phyloP scores from a whole-genome alignment of 164 flowering plant species.

The Akebia trifoliata region DNA sequence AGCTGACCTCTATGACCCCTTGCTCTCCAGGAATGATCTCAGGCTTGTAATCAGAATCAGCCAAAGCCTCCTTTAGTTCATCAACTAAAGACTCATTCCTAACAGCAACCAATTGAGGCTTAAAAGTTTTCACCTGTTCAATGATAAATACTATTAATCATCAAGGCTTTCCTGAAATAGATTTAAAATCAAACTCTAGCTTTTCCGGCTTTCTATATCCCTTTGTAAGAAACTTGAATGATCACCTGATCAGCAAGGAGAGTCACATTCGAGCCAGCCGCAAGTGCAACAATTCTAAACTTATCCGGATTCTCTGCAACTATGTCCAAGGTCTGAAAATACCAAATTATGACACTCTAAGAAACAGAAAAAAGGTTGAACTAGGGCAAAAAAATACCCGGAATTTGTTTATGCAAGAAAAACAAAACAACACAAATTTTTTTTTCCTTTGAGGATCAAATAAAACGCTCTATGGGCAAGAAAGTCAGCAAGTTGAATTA shows the following conservation, averaged over 20 bases:
- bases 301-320: conserved; percentile 96
- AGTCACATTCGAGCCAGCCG: conserved; percentile 97
- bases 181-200: background rate
- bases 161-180: background rate
- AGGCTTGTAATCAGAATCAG: conserved; percentile 72
- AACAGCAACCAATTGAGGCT: conserved; percentile 78
- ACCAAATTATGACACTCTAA: conserved; percentile 10
- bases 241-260: conserved; percentile 97
- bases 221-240: background rate
- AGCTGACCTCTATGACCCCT: conserved; percentile 75
- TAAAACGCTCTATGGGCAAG: background rate
- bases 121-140: conserved; percentile 71
- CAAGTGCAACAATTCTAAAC: conserved; percentile 87
- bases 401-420: background rate
- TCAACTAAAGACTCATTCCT: conserved; percentile 64
- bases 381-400: background rate
- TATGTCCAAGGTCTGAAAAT: conserved; percentile 83
- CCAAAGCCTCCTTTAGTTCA: conserved; percentile 87
- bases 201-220: conserved; percentile 1
- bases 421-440: background rate
- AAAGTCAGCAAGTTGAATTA: background rate
- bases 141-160: background rate
- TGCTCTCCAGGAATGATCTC: conserved; percentile 95
- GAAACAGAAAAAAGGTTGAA: background rate
- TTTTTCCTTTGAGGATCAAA: background rate